Evolutionary conservation across 106 monocot species (phyloP), one percentile per base, ranked within the genome.

Genomic region (Acorus calamus): DNA sequence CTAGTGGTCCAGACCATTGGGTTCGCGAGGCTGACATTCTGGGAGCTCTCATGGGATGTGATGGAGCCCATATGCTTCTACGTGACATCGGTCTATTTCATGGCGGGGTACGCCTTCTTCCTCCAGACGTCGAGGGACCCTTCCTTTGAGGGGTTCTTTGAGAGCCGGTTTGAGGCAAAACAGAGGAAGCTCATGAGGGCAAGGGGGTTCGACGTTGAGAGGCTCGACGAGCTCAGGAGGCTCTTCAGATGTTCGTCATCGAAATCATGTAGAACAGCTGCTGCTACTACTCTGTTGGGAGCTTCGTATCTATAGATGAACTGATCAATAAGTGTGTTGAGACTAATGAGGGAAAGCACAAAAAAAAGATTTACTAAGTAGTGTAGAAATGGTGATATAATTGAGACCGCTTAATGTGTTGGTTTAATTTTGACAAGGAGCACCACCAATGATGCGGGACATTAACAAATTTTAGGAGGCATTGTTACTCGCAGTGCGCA

Each of bases 31-130:
- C 74, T 85, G 3, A 89, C 89, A 0, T 89, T 89, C 65, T 89
- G 89, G 89, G 89, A 89, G 62, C 80, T 89, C 1, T 85, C 89
- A 5, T 89, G 89, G 89, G 89, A 89, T 46, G 89, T 89, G 14
- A 89, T 89, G 89, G 89, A 89, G 63, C 89, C 89, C 47, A 82
- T 89, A 10, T 89, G 89, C 77, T 89, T 89, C 85, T 89, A 69
- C 54, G 79, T 85, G 7, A 89, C 89, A 45, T 85, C 85, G 47
- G 1, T 80, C 66, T 82, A 85, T 71, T 79, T 89, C 81, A 82
- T 89, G 79, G 81, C 79, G 4, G 84, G 89, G 4, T 89, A 84
- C 68, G 60, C 71, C 62, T 89, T 89, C 84, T 89, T 89, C 77
- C 78, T 89, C 51, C 67, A 84, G 53, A 89, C 84, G 3, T 66